phyloP scores from a whole-genome alignment of 805 yeast species.

The Candida berthetii region DNA sequence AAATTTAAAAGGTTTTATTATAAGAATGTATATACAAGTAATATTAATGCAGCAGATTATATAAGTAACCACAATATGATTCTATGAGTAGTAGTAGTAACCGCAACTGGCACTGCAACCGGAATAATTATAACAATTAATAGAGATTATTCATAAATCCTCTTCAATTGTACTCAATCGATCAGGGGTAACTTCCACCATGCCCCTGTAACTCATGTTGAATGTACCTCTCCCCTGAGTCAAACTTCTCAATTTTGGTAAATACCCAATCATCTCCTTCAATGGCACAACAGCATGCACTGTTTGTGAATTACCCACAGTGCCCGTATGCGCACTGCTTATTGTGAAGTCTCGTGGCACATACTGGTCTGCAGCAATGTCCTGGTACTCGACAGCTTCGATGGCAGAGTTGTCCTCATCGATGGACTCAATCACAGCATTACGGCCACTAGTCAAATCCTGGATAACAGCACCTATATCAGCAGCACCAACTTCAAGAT shows the following conservation, averaged over 20 bases:
- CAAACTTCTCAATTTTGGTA: conserved; percentile 67
- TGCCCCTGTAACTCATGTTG: conserved; percentile 70
- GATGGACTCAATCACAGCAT: conserved; percentile 66
- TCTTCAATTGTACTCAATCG: conserved; percentile 17
- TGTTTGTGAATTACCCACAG: conserved; percentile 28
- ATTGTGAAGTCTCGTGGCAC: conserved; percentile 72
- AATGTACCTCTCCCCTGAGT: conserved; percentile 89
- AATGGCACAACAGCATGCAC: conserved; percentile 82
- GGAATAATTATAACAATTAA: too few species aligned
- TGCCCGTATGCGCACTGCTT: neutral
- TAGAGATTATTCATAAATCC: neutral
- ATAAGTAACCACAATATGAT: too few species aligned
- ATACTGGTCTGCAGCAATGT: conserved; percentile 56
- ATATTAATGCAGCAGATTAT: too few species aligned
- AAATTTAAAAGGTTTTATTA: too few species aligned
- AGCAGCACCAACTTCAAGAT: conserved; percentile 58
- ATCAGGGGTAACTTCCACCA: conserved; percentile 59
- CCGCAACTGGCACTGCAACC: too few species aligned
- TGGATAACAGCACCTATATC: conserved; percentile 80
- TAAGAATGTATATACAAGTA: too few species aligned
- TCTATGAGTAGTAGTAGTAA: too few species aligned
- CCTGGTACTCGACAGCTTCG: conserved; percentile 38
- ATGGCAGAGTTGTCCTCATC: conserved; percentile 51
- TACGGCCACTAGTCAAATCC: conserved; percentile 74
- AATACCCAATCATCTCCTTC: conserved; percentile 86